A percentile compares a stretch with the other conserved stretches of the same genome.
Conservation (phyloP, 2,329 filamentous ascomycete genomes). For the Phialophora tarda region DNA sequence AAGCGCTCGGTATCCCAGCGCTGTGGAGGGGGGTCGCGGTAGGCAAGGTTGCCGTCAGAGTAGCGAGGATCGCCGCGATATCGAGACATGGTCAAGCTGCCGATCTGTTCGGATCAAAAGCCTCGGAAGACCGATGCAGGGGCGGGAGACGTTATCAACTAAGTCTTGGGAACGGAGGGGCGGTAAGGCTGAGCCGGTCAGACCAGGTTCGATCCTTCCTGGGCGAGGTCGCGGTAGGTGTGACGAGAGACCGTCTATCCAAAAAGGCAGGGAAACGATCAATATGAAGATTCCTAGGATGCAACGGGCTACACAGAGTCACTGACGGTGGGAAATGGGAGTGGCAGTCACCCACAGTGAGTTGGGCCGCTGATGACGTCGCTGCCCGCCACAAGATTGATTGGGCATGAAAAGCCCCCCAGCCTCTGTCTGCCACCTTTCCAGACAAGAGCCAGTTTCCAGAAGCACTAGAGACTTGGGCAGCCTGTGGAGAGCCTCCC, state of each 20-base stretch:
- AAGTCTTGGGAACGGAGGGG: not conserved
- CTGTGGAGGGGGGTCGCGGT: constrained; percentile 38
- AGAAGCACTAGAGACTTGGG: constrained; percentile 12
- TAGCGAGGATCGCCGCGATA: constrained; percentile 36
- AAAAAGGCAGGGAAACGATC: not conserved
- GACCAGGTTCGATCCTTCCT: not conserved
- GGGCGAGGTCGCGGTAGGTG: not conserved
- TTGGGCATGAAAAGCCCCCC: constrained; percentile 19
- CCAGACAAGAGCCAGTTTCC: not conserved
- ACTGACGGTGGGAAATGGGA: not conserved
- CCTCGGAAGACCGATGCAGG: not conserved
- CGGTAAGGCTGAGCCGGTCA: not conserved
- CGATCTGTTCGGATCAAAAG: constrained; percentile 3
- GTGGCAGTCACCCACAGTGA: constrained; percentile 26
- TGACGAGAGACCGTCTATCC: not conserved
- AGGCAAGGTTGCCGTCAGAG: constrained; percentile 36
- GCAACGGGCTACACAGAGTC: constrained; percentile 3
- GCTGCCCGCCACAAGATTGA: constrained; percentile 6
- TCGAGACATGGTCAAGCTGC: constrained; percentile 34
- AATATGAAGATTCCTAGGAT: constrained; percentile 21
- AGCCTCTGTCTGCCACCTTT: constrained; percentile 8
- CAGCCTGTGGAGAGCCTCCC: not conserved
- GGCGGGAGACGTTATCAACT: constrained; percentile 13
- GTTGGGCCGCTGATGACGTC: constrained; percentile 32
- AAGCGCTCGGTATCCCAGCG: constrained; percentile 52